phyloP scores from a whole-genome alignment of 495 filamentous ascomycete genomes.

The Daldinia decipiens region DNA sequence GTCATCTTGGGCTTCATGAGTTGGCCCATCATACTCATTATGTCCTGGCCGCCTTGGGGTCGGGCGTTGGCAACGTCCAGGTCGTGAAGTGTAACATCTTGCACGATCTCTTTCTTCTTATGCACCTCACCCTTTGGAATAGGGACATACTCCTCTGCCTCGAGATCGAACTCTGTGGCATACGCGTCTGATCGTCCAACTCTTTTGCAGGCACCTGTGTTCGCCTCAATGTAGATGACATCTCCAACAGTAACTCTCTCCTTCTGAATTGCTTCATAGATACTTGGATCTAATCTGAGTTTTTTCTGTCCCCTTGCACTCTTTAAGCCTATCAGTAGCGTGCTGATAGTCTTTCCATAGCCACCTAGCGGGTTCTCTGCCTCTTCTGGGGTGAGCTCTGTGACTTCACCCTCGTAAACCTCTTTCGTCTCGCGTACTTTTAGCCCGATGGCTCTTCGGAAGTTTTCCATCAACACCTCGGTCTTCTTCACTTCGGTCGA shows the following conservation, averaged over 20 bases:
- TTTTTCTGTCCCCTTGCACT: constrained; percentile 96
- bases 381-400: constrained; percentile 93
- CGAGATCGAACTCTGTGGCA: constrained; percentile 96
- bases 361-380: constrained; percentile 97
- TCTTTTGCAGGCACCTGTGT: constrained; percentile 95
- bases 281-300: constrained; percentile 92
- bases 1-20: constrained; percentile 99
- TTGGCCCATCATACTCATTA: constrained; percentile 99
- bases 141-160: constrained; percentile 98
- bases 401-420: constrained; percentile 97
- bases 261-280: constrained; percentile 99
- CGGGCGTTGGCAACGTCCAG: constrained; percentile 95
- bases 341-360: constrained; percentile 93
- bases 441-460: constrained; percentile 92
- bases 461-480: constrained; percentile 98
- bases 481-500: constrained; percentile 99
- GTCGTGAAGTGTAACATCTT: constrained; percentile 96
- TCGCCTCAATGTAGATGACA: constrained; percentile 98
- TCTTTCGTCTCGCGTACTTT: constrained; percentile 98
- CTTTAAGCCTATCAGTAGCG: constrained; percentile 87
- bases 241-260: constrained; percentile 95
- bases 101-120: constrained; percentile 99
- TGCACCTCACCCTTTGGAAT: constrained; percentile 98
- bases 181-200: constrained; percentile 96
- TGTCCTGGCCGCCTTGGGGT: constrained; percentile 95